phyloP scores from a whole-genome alignment of 2,329 filamentous ascomycete genomes.

The Raffaelea deltoideospora region DNA sequence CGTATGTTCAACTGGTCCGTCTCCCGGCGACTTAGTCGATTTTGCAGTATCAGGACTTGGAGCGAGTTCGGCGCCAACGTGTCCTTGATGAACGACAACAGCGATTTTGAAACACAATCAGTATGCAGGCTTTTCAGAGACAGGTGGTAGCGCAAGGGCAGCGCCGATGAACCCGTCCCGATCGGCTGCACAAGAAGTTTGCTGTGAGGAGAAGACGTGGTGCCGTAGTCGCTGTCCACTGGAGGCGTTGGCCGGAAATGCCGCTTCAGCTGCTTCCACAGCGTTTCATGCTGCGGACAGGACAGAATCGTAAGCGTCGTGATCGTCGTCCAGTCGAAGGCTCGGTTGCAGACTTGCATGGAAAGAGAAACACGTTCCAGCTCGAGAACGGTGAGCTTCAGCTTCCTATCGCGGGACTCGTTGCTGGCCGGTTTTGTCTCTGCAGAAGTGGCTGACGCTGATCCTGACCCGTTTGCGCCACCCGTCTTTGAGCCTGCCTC shows the following conservation, averaged over 20 bases:
- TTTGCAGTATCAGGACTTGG: slow-evolving; percentile 66
- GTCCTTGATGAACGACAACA: slow-evolving; percentile 63
- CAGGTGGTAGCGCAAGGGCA: slow-evolving; percentile 38
- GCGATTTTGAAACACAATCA: slow-evolving; percentile 50
- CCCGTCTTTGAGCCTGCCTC: no score
- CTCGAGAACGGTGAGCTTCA: slow-evolving; percentile 57
- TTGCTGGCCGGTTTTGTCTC: slow-evolving; percentile 18
- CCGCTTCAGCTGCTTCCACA: slow-evolving; percentile 59
- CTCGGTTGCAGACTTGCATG: slow-evolving; percentile 51
- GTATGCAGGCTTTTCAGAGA: slow-evolving; percentile 62
- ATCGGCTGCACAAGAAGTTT: no score
- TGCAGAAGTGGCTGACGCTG: neutral
- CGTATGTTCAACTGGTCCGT: slow-evolving; percentile 37
- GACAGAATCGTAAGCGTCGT: slow-evolving; percentile 59
- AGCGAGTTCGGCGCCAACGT: slow-evolving; percentile 63
- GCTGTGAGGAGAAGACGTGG: slow-evolving; percentile 8
- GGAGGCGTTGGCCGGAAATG: slow-evolving; percentile 29
- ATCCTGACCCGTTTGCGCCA: no score
- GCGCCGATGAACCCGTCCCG: neutral
- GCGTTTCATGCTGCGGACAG: slow-evolving; percentile 55
- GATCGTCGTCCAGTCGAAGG: slow-evolving; percentile 60
- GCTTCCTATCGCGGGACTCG: no score
- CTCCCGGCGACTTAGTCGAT: slow-evolving; percentile 36
- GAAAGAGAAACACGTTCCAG: slow-evolving; percentile 63
- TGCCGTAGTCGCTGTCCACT: slow-evolving; percentile 11